Conservation (phyloP, 805 yeast genomes). For the Kodamaea laetipori region DNA sequence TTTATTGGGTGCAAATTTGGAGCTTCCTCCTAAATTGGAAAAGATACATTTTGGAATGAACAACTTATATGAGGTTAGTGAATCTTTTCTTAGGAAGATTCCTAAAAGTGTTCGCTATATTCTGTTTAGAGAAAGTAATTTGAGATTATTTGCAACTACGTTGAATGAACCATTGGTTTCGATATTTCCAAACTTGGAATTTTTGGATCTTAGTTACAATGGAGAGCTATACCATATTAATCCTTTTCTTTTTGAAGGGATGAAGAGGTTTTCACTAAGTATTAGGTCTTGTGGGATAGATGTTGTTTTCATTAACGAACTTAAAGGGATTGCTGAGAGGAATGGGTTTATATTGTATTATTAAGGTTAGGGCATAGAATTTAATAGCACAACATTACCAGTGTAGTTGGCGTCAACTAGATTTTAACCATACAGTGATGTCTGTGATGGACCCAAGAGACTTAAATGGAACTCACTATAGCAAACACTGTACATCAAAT, state of each 20-base stretch:
- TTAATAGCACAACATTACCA: no score
- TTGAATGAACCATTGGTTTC: background rate
- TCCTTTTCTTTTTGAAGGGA: conserved; percentile 17
- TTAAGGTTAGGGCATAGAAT: background rate
- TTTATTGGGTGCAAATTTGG: conserved; percentile 20
- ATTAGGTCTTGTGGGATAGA: background rate
- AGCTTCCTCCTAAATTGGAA: conserved; percentile 29
- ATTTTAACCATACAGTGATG: no score
- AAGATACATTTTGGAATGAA: conserved; percentile 30
- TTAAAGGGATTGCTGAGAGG: background rate
- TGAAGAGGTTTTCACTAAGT: background rate
- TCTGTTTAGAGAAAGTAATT: conserved; percentile 17
- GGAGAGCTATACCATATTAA: conserved; percentile 14
- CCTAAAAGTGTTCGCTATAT: conserved; percentile 31
- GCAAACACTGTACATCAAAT: no score
- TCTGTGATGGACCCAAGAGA: no score
- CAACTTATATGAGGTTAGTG: conserved; percentile 22
- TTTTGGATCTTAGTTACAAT: conserved; percentile 22
- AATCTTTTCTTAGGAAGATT: conserved; percentile 22
- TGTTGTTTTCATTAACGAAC: background rate
- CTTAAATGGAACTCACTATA: no score
- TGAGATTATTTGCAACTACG: background rate
- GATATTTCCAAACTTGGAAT: conserved; percentile 16
- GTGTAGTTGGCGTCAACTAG: no score
- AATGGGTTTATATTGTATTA: background rate